These are phyloP conservation scores for Discostella stelligeroides DNA, from an alignment of 108 stramenopile genomes.

Conservation along the genomic window DNA sequence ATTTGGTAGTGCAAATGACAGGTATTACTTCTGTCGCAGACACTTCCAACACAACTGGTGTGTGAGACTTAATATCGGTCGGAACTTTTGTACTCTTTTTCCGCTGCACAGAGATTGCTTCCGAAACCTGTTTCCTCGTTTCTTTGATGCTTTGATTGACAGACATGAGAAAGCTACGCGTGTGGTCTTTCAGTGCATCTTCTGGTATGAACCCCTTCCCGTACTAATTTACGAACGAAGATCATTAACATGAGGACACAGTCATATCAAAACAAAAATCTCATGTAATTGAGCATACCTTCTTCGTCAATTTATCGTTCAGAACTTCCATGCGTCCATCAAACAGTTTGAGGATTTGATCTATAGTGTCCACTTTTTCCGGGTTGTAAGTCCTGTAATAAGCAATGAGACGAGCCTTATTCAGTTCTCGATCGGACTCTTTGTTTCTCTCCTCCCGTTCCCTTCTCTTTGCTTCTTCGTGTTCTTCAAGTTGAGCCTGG, in stretches of 20 bases:
- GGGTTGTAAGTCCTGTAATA: conserved; percentile 81
- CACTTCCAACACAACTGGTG: conserved; percentile 60
- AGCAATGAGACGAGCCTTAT: conserved; percentile 71
- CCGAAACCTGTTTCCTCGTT: conserved; percentile 43
- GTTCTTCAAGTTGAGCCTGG: conserved; percentile 62
- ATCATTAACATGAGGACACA: background rate
- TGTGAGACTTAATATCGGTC: conserved; percentile 30
- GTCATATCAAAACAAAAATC: conserved; percentile 1
- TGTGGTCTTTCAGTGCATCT: conserved; percentile 52
- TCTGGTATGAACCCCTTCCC: conserved; percentile 83
- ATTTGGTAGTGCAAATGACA: conserved; percentile 67
- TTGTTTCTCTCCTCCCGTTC: conserved; percentile 64
- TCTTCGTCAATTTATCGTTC: conserved; percentile 72
- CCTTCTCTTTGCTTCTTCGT: conserved; percentile 62
- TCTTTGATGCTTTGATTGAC: conserved; percentile 50
- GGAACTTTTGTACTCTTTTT: conserved; percentile 25
- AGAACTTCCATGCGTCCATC: conserved; percentile 78
- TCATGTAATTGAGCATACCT: conserved; percentile 32
- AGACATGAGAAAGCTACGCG: conserved; percentile 50
- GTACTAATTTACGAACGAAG: conserved; percentile 34
- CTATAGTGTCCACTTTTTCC: conserved; percentile 77
- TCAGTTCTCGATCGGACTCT: conserved; percentile 65
- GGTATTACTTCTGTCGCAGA: conserved; percentile 74
- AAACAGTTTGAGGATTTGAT: conserved; percentile 74
- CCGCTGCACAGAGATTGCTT: conserved; percentile 38